Conservation (phyloP, 495 filamentous ascomycete genomes). For the Rhypophila decipiens region DNA sequence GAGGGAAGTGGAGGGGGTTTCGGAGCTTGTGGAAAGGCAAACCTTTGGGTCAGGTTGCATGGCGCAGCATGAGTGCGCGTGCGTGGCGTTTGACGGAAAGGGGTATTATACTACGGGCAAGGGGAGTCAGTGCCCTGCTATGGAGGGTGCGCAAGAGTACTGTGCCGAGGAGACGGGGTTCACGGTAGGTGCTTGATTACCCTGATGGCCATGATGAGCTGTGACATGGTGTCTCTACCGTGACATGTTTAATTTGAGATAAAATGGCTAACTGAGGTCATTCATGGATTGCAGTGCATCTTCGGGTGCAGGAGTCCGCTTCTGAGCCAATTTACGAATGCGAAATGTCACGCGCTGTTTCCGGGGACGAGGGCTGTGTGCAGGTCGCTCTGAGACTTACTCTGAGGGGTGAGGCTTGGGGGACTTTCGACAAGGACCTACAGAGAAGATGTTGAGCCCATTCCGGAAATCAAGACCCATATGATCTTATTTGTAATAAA, state of each 20-base stretch:
- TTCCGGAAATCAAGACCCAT: too few relatives aligned
- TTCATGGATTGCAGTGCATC: not conserved
- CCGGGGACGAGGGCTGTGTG: not conserved
- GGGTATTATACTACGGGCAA: not conserved
- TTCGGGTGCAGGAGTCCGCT: not conserved
- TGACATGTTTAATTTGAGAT: too few relatives aligned
- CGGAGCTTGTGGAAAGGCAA: not conserved
- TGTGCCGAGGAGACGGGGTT: not conserved
- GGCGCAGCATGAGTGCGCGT: not conserved
- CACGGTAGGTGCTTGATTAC: not conserved
- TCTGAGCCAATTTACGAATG: not conserved
- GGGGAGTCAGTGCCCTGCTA: not conserved
- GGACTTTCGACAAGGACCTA: not conserved
- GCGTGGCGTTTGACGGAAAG: not conserved
- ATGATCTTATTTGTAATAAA: too few relatives aligned
- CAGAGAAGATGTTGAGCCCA: too few relatives aligned
- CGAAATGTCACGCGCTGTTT: not conserved
- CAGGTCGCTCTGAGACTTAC: not conserved
- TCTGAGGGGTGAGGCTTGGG: not conserved
- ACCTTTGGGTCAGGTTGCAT: not conserved
- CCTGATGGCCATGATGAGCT: not conserved
- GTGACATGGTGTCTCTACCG: not conserved
- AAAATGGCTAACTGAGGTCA: not conserved
- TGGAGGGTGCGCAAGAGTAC: not conserved
- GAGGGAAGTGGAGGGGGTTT: not conserved